Conservation (phyloP, 805 yeast species). For the Babjeviella inositovora region DNA sequence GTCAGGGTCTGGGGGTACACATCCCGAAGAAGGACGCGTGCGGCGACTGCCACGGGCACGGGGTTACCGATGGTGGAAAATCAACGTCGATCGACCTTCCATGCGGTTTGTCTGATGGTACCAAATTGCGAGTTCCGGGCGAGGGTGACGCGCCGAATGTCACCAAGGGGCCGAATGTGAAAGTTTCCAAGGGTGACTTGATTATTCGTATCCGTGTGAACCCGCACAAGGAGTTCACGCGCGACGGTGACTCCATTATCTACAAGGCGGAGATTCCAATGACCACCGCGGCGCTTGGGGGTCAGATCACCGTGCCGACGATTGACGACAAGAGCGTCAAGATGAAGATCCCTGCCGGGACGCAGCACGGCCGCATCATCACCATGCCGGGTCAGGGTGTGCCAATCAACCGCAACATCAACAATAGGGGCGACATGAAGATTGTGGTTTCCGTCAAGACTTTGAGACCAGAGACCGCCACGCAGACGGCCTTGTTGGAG, state of each 20-base stretch:
- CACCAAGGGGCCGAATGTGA: conserved; percentile 55
- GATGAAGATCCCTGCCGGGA: conserved; percentile 71
- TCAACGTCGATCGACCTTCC: conserved; percentile 78
- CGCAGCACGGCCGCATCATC: conserved; percentile 59
- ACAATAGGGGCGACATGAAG: conserved; percentile 64
- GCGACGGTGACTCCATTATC: conserved; percentile 53
- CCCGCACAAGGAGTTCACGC: conserved; percentile 54
- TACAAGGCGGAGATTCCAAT: conserved; percentile 59
- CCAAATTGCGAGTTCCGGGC: conserved; percentile 67
- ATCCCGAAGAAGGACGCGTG: conserved; percentile 60
- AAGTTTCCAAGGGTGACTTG: conserved; percentile 72
- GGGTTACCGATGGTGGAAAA: conserved; percentile 54
- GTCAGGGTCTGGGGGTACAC: conserved; percentile 80
- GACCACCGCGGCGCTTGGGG: conserved; percentile 96
- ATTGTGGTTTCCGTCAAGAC: conserved; percentile 60
- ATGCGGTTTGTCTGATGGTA: conserved; percentile 76
- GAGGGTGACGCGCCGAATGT: conserved; percentile 85
- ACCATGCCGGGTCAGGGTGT: conserved; percentile 81
- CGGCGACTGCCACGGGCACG: conserved; percentile 74
- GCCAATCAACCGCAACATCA: conserved; percentile 38
- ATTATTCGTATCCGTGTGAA: conserved; percentile 66
- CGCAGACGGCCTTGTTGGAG: conserved; percentile 80
- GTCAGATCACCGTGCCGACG: conserved; percentile 81
- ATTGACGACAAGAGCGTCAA: conserved; percentile 52
- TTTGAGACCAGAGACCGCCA: conserved; percentile 60